Conservation (phyloP, 805 yeast species). For the Candida ulmi region DNA sequence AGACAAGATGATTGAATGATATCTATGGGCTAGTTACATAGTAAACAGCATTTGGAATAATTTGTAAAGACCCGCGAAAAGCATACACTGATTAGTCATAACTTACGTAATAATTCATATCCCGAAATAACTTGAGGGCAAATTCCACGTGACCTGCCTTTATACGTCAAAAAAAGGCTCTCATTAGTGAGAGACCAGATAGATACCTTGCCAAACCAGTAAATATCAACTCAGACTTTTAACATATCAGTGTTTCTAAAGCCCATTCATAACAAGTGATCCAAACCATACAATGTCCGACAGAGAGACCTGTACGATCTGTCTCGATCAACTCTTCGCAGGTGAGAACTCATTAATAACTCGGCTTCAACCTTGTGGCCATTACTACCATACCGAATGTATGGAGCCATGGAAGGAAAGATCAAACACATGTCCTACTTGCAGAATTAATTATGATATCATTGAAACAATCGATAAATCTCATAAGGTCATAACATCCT, state of each 20-base stretch:
- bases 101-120: no score
- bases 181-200: no score
- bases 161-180: background rate
- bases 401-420: constrained; percentile 50
- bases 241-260: no score
- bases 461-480: constrained; percentile 27
- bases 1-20: no score
- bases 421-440: constrained; percentile 58
- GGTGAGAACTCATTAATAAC: constrained; percentile 17
- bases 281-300: constrained; percentile 4
- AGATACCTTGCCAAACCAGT: background rate
- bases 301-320: constrained; percentile 48
- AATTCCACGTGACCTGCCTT: background rate
- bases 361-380: constrained; percentile 42
- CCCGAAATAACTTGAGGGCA: no score
- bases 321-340: constrained; percentile 38
- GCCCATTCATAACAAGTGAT: no score
- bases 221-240: no score
- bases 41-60: no score
- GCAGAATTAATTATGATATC: constrained; percentile 41
- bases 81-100: no score
- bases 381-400: constrained; percentile 53
- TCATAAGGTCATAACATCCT: constrained; percentile 9
- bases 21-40: no score
- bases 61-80: no score